Evolutionary conservation across 1,139 yeast genomes (phyloP).

Genomic region (Sugiyamaella xylanicola): DNA sequence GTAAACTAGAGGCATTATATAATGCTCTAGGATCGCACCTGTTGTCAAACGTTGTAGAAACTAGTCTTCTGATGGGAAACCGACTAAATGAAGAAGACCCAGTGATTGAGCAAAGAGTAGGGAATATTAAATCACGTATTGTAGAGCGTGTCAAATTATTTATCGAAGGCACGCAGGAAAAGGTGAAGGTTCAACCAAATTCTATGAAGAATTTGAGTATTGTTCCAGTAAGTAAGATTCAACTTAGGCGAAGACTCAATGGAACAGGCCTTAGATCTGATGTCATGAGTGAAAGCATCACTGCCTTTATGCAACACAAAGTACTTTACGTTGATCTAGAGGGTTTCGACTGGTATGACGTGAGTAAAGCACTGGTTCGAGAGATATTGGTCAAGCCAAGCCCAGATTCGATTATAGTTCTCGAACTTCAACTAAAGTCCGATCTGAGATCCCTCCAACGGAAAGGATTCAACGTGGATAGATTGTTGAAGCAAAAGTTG

Average conservation of each 20-base stretch:
- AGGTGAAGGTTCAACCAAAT: slow-evolving; percentile 19
- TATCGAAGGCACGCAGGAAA: slow-evolving; percentile 37
- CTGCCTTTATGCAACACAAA: slow-evolving; percentile 32
- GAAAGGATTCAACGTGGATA: slow-evolving; percentile 46
- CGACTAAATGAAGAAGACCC: slow-evolving; percentile 19
- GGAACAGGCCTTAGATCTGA: not conserved
- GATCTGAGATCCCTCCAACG: slow-evolving; percentile 39
- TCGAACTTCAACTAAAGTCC: slow-evolving; percentile 43
- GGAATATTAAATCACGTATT: slow-evolving; percentile 25
- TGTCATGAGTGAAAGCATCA: slow-evolving; percentile 21
- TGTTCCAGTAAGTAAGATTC: slow-evolving; percentile 35
- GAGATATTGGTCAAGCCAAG: slow-evolving; percentile 38
- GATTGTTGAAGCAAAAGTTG: slow-evolving; percentile 36
- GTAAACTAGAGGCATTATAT: slow-evolving; percentile 41
- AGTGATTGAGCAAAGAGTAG: slow-evolving; percentile 18
- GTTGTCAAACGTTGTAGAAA: slow-evolving; percentile 36
- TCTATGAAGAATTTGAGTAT: slow-evolving; percentile 32
- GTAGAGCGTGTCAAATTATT: slow-evolving; percentile 41
- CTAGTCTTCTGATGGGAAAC: slow-evolving; percentile 31
- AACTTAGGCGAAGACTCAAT: slow-evolving; percentile 31
- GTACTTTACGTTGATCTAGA: slow-evolving; percentile 28
- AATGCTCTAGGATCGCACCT: slow-evolving; percentile 35
- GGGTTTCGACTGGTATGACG: slow-evolving; percentile 44
- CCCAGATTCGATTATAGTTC: slow-evolving; percentile 45
- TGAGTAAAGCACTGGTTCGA: slow-evolving; percentile 42